Evolutionary conservation across 148 eudicot genomes (phyloP).

Genomic region (Tetragonia tetragonoides): DNA sequence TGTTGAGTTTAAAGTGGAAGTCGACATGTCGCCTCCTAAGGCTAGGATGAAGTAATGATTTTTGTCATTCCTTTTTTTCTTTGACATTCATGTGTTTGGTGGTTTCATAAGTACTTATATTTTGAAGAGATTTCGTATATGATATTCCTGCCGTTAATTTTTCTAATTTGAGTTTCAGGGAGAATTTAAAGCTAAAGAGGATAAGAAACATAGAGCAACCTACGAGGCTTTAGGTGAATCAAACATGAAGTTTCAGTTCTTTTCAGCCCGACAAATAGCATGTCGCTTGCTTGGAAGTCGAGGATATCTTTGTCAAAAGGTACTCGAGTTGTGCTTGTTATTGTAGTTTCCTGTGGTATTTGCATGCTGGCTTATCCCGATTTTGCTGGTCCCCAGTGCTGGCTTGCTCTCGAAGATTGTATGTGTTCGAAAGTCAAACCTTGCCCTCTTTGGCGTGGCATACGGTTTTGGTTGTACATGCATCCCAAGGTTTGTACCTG

Average conservation of each 20-base stretch:
- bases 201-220: conserved; percentile 87
- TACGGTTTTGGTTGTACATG: conserved; percentile 93
- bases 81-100: neutral
- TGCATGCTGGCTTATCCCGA: neutral
- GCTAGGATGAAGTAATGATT: neutral
- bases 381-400: conserved; percentile 48
- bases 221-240: conserved; percentile 59
- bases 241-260: conserved; percentile 79
- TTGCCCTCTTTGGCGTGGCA: conserved; percentile 56
- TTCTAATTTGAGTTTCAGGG: conserved; percentile 49
- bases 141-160: neutral
- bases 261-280: conserved; percentile 89
- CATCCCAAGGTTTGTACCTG: conserved; percentile 81
- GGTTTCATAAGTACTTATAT: neutral
- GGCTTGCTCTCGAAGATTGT: conserved; percentile 90
- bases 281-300: conserved; percentile 97
- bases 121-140: too few species aligned
- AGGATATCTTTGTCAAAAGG: conserved; percentile 97
- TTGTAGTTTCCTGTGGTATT: neutral
- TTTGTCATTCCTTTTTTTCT: neutral
- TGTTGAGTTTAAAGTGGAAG: neutral
- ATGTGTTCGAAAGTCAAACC: conserved; percentile 67
- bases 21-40: neutral
- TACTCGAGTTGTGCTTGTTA: conserved; percentile 19
- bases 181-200: conserved; percentile 72